Percentiles rank a stretch among this genome's conserved stretches.
phyloP scores from a whole-genome alignment of 495 filamentous ascomycete species.

The Acidiella bohemica region DNA sequence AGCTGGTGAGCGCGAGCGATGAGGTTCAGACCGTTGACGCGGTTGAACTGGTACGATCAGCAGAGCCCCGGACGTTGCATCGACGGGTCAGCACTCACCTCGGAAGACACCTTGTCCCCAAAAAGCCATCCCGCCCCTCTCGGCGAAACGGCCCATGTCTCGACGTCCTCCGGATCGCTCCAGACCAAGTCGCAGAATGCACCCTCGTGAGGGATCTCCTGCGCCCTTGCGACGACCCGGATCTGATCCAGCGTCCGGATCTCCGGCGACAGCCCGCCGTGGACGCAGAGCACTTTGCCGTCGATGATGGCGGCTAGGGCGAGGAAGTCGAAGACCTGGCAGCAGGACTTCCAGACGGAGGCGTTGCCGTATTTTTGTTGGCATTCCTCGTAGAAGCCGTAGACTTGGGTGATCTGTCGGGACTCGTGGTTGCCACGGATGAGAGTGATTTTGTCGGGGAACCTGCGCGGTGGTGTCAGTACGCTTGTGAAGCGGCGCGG shows the following conservation, averaged over 20 bases:
- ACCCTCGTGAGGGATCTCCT: constrained; percentile 96
- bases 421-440: constrained; percentile 97
- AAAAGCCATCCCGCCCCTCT: constrained; percentile 95
- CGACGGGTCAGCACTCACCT: no score
- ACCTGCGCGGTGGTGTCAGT: no score
- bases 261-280: constrained; percentile 91
- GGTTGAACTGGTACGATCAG: constrained; percentile 69
- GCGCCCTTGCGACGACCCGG: constrained; percentile 88
- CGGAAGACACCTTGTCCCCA: constrained; percentile 91
- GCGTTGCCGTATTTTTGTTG: constrained; percentile 96
- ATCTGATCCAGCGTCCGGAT: constrained; percentile 95
- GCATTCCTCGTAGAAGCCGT: constrained; percentile 98
- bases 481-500: no score
- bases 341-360: constrained; percentile 97
- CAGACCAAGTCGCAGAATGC: constrained; percentile 97
- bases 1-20: constrained; percentile 95
- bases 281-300: constrained; percentile 90
- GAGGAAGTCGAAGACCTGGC: constrained; percentile 97
- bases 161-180: constrained; percentile 96
- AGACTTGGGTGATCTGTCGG: constrained; percentile 94
- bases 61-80: no score
- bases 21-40: constrained; percentile 86
- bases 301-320: constrained; percentile 94
- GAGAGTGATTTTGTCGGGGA: constrained; percentile 85
- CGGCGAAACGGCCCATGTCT: constrained; percentile 93